Evolutionary conservation across 2,329 filamentous ascomycete species (phyloP).

Genomic region (Tolypocladium tropicale): DNA sequence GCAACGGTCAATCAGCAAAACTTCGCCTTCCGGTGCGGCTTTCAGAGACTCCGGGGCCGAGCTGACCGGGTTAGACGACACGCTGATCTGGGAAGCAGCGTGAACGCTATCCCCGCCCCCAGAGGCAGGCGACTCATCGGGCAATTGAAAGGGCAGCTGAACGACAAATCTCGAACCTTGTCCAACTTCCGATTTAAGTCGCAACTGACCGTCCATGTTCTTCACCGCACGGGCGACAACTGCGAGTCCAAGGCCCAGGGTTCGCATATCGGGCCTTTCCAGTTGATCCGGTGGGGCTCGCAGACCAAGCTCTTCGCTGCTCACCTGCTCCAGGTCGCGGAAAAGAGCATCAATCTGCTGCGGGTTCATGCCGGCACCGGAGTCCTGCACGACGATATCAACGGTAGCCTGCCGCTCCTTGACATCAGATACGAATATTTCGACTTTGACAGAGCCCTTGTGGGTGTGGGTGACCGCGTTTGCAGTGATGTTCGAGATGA

Average conservation of each 20-base stretch:
- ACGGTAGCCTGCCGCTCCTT: constrained; percentile 48
- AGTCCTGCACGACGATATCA: constrained; percentile 68
- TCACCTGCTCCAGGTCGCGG: constrained; percentile 49
- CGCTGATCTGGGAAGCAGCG: constrained; percentile 2
- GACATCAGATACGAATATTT: constrained; percentile 52
- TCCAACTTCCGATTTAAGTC: constrained; percentile 72
- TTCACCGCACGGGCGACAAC: constrained; percentile 75
- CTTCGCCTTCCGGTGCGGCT: constrained; percentile 36
- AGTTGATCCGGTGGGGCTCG: constrained; percentile 11
- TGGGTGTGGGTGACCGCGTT: constrained; percentile 76
- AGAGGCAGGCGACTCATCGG: constrained; percentile 23
- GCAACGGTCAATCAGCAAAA: constrained; percentile 51
- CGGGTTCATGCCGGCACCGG: constrained; percentile 61
- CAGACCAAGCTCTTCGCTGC: constrained; percentile 29
- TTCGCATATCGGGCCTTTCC: constrained; percentile 26
- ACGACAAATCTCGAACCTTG: constrained; percentile 78
- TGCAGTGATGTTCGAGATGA: constrained; percentile 70
- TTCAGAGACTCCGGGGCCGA: constrained; percentile 15
- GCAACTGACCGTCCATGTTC: constrained; percentile 85
- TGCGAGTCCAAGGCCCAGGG: constrained; percentile 73
- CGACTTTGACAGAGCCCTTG: constrained; percentile 57
- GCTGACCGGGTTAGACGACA: constrained; percentile 5
- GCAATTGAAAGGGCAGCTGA: constrained; percentile 63
- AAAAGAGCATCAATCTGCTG: constrained; percentile 47
- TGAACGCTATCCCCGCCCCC: constrained; percentile 4